phyloP scores from a whole-genome alignment of 2,329 filamentous ascomycete genomes.

The Fusarium avenaceum region DNA sequence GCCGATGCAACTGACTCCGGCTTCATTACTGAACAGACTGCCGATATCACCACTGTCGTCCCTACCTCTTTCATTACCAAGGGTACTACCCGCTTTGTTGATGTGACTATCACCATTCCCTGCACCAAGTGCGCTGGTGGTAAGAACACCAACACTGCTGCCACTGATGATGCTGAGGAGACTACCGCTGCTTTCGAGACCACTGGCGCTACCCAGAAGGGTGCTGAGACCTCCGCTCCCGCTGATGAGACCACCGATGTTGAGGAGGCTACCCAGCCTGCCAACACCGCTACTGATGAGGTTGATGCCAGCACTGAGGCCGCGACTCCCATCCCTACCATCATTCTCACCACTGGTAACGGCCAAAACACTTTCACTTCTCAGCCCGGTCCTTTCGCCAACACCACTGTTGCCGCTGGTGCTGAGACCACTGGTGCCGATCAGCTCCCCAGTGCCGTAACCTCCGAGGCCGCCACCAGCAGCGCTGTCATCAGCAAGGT shows the following conservation, averaged over 20 bases:
- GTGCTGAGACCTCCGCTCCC: constrained; percentile 19
- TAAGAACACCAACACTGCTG: constrained; percentile 29
- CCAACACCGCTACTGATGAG: constrained; percentile 34
- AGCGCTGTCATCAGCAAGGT: constrained; percentile 38
- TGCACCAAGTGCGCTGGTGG: constrained; percentile 36
- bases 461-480: constrained; percentile 32
- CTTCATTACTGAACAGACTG: constrained; percentile 28
- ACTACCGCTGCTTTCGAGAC: constrained; percentile 26
- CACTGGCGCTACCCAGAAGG: constrained; percentile 16
- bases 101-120: constrained; percentile 40
- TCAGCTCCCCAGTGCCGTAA: constrained; percentile 14
- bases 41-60: constrained; percentile 38
- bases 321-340: constrained; percentile 24
- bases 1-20: constrained; percentile 18
- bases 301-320: constrained; percentile 24
- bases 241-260: constrained; percentile 26
- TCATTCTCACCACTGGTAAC: constrained; percentile 40
- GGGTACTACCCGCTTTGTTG: constrained; percentile 38
- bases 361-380: constrained; percentile 28
- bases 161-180: constrained; percentile 17
- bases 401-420: constrained; percentile 33
- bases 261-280: constrained; percentile 29
- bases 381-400: constrained; percentile 35
- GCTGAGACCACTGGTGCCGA: constrained; percentile 21
- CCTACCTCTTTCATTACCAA: constrained; percentile 40